Base-by-base conservation (phyloP, 1,284 basidiomycete species). In the Leccinum fuscescens region DNA sequence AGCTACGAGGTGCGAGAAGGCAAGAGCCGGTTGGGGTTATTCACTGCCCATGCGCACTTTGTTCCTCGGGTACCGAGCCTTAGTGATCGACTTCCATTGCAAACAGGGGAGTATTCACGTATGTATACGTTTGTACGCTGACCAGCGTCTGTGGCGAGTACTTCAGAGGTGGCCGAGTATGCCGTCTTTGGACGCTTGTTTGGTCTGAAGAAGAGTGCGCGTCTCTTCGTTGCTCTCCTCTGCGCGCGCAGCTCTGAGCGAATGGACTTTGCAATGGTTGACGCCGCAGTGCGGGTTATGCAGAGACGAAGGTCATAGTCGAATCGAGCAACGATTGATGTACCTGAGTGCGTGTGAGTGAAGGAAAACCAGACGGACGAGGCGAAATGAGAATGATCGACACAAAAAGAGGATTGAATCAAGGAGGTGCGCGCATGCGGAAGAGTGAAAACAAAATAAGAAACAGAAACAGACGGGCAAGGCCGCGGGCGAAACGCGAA, bases 31-130 rank as follows among this genome's bases (percentile, higher is more conserved):
- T 5, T 0, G 37, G 6, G 24, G 17, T 20, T 44, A 87, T 89
- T 77, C 74, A 93, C 90, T 96, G 66, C 89, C 91, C 50, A 95
- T 98, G 69, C 92, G 83, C 62, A 98, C 94, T 83, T 98, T 98
- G 76, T 98, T 98, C 66, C 96, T 81, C 35, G 86, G 85, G 77
- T 96, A 98, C 31, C 83, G 82, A 39, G 79, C 84, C 92, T 56
- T 86, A 74, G 20, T 80, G 75, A 70, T 89, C 86, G 24, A 89
- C 71, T 74, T 95, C 89, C 61, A 80, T 78, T 17, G 83, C 79
- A 5, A 87, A 79, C 22, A 90, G 76, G 2, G 86, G 82, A 46
- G 79, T 72, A 71, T 96, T 96, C 64, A 96, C 85, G 64, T 89
- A 91, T 68, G 94, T 80, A 48, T 93, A 96, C 85, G 64, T 89